These are phyloP conservation scores for Rubroboletus pulcherrimus DNA, from an alignment of 768 basidiomycete species.

Conservation along the genomic window DNA sequence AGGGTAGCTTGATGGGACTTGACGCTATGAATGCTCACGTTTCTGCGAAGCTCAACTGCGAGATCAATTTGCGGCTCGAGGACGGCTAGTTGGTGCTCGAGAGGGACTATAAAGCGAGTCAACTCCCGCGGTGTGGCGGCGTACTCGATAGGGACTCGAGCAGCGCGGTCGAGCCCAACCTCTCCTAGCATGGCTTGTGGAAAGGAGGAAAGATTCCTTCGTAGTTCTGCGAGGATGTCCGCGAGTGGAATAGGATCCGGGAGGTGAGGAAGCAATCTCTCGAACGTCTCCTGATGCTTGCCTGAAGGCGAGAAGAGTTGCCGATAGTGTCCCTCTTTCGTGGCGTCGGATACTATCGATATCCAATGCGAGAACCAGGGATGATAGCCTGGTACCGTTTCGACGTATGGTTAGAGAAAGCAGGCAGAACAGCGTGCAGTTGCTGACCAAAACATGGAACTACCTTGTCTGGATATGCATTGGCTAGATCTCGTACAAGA, in stretches of 20 bases:
- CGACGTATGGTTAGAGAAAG: slow-evolving; percentile 7
- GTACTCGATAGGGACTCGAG: slow-evolving; percentile 65
- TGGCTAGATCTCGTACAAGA: slow-evolving; percentile 64
- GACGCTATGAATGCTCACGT: slow-evolving; percentile 86
- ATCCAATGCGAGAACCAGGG: slow-evolving; percentile 92
- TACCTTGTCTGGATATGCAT: slow-evolving; percentile 57
- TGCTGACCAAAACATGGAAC: slow-evolving; percentile 86
- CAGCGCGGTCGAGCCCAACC: slow-evolving; percentile 83
- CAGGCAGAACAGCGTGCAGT: slow-evolving; percentile 6
- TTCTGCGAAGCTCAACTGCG: slow-evolving; percentile 75
- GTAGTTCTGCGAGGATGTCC: slow-evolving; percentile 58
- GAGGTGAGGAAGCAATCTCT: slow-evolving; percentile 55
- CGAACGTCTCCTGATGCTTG: slow-evolving; percentile 42
- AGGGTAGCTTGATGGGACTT: slow-evolving; percentile 67
- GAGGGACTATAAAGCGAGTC: slow-evolving; percentile 74
- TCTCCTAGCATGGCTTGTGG: slow-evolving; percentile 86
- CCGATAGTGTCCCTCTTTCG: slow-evolving; percentile 75
- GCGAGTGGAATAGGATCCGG: slow-evolving; percentile 68
- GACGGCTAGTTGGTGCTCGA: slow-evolving; percentile 78
- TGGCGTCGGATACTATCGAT: slow-evolving; percentile 38
- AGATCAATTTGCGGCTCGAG: slow-evolving; percentile 80
- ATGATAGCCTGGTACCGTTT: slow-evolving; percentile 66
- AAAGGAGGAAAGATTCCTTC: slow-evolving; percentile 53
- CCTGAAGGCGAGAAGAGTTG: slow-evolving; percentile 53
- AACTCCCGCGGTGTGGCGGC: slow-evolving; percentile 49